Conservation (phyloP, 345 rosid genomes). For the Carallia pectinifolia region DNA sequence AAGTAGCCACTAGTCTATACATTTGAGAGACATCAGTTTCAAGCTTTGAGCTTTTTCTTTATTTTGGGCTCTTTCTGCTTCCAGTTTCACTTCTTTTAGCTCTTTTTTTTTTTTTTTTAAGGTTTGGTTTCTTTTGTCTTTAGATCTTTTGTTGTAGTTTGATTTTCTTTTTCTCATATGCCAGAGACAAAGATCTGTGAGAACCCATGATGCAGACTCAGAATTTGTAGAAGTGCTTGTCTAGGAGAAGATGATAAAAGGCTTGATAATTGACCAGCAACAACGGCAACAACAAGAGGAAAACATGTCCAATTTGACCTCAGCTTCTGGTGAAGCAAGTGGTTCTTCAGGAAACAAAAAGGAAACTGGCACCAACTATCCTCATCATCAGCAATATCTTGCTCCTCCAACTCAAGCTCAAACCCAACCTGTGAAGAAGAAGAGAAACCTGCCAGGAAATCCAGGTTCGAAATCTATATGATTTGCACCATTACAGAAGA, state of each 20-base stretch:
- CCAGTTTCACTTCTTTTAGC: conserved; percentile 10
- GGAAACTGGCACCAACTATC: conserved; percentile 39
- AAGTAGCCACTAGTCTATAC: not conserved
- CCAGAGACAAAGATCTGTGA: conserved; percentile 21
- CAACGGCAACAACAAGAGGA: conserved; percentile 52
- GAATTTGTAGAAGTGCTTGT: conserved; percentile 3
- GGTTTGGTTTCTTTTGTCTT: conserved; percentile 16
- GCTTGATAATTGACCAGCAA: conserved; percentile 44
- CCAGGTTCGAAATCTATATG: conserved; percentile 53
- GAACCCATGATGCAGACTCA: conserved; percentile 21
- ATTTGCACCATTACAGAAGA: not conserved
- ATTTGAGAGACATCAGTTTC: conserved; percentile 8
- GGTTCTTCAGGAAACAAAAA: conserved; percentile 68
- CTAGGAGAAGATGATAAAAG: conserved; percentile 41
- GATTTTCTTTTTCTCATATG: not conserved
- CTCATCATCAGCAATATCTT: conserved; percentile 38
- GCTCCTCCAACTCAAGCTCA: conserved; percentile 35
- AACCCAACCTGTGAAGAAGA: conserved; percentile 52
- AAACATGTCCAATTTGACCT: conserved; percentile 90
- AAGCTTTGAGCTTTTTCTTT: not conserved
- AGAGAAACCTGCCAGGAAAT: conserved; percentile 84
- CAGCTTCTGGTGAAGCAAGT: conserved; percentile 74
- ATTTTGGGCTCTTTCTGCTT: conserved; percentile 17
- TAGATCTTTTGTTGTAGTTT: conserved; percentile 11
- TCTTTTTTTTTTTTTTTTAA: not conserved